Base-by-base conservation (phyloP, 768 basidiomycete genomes). In the Lanmaoa rubissima region DNA sequence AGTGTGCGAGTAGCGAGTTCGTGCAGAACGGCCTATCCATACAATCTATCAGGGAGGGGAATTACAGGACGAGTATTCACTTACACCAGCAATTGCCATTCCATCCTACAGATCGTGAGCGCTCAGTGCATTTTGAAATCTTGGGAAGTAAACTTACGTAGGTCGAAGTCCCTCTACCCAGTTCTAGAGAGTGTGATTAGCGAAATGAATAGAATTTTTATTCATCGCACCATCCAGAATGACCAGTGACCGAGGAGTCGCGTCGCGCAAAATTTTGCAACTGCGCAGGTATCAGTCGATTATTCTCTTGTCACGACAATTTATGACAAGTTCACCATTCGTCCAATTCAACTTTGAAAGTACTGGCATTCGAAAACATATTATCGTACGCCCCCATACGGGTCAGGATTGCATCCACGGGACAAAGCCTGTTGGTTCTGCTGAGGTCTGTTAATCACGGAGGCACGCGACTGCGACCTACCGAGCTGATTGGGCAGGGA, bases 351-450 rank as follows among this genome's bases (percentile, higher is more conserved):
- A 99, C 97, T 70, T 98, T 97, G 82, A 98, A 99, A 0, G 96
- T 98, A 73, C 92, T 94, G 1, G 94, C 83, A 63, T 92, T 87
- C 3, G 90, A 87, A 72, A 94, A 95, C 90, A 96, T 94, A 67
- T 94, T 94, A 66, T 98, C 96, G 69, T 98, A 97, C 3, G 97
- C 97, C 11, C 97, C 97, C 97, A 98, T 98, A 26, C 96, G 86
- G 3, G 97, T 98, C 56, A 93, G 82, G 61, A 99, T 97, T 13
- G 87, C 78, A 68, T 99, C 95, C 2, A 97, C 84, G 2, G 97
- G 93, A 58, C 87, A 89, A 46, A 99, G 69, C 36, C 93, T 94
- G 26, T 43, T 35, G 10, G 51, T 38, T 28, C 60, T 6, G 59
- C 49, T 55, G 31, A 63, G 53, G 38, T 16, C 10, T 39, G 31